These are phyloP conservation scores for Suhomyces choctaworum DNA, from an alignment of 1,139 yeast species.

Conservation along the genomic window DNA sequence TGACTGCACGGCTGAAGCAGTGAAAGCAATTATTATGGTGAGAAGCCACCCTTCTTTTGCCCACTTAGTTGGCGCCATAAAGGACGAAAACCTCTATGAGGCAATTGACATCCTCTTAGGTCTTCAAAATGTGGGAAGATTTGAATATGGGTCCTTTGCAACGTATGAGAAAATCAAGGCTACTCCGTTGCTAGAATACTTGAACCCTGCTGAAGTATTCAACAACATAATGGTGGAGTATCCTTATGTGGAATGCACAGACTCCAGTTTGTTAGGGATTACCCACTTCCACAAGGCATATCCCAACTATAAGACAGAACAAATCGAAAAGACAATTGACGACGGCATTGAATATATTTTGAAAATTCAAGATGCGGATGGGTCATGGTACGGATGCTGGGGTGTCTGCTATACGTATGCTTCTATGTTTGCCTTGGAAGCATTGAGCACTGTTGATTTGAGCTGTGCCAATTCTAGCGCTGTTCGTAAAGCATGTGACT, in stretches of 20 bases:
- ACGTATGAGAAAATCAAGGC: constrained; percentile 88
- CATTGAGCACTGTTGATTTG: constrained; percentile 69
- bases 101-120: constrained; percentile 62
- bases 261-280: constrained; percentile 87
- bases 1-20: constrained; percentile 96
- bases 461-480: constrained; percentile 59
- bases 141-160: constrained; percentile 90
- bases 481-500: constrained; percentile 81
- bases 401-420: constrained; percentile 97
- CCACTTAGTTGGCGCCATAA: constrained; percentile 49
- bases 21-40: constrained; percentile 93
- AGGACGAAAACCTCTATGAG: constrained; percentile 54
- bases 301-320: constrained; percentile 62
- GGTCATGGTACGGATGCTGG: constrained; percentile 99
- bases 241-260: constrained; percentile 98
- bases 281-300: constrained; percentile 70
- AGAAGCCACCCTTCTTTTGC: constrained; percentile 59
- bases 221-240: constrained; percentile 98
- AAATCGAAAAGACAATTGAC: constrained; percentile 65
- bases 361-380: constrained; percentile 69
- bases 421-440: constrained; percentile 97
- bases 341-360: constrained; percentile 75
- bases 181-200: constrained; percentile 66
- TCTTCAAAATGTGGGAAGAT: constrained; percentile 70
- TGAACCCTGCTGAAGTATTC: constrained; percentile 97